phyloP scores from a whole-genome alignment of 257 asterid genomes.

The Rhazya stricta region DNA sequence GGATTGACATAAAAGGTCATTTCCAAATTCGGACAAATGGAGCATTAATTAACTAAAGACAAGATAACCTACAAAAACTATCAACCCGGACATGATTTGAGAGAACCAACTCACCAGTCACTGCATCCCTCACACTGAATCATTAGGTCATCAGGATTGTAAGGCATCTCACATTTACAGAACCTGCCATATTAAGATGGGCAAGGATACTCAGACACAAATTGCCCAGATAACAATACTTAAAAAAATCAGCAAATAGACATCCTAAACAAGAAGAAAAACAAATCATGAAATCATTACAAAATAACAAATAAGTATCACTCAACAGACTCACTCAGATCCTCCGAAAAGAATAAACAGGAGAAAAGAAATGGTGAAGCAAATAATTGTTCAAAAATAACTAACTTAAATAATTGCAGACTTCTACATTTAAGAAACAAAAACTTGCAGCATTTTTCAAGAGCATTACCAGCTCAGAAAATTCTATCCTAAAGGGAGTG shows the following conservation, averaged over 20 bases:
- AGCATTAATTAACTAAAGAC: background rate
- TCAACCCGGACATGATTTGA: slow-evolving; percentile 14
- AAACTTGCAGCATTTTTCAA: background rate
- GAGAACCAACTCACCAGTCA: slow-evolving; percentile 67
- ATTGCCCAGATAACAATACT: slow-evolving; percentile 2
- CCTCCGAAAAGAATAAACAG: background rate
- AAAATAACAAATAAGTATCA: background rate
- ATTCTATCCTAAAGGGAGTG: background rate
- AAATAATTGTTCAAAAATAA: background rate
- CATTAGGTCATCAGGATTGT: slow-evolving; percentile 96
- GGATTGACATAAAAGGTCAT: background rate
- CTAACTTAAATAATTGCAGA: background rate
- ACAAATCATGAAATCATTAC: background rate
- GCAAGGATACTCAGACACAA: slow-evolving; percentile 5
- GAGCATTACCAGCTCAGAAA: background rate
- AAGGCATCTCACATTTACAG: slow-evolving; percentile 98
- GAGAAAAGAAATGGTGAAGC: background rate
- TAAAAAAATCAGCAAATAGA: slow-evolving; percentile 2
- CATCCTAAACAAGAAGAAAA: background rate
- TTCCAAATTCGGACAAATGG: background rate
- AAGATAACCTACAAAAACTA: background rate
- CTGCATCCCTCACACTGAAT: slow-evolving; percentile 87
- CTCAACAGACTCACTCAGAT: background rate
- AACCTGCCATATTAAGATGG: slow-evolving; percentile 47
- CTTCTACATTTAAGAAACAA: background rate